A percentile compares a stretch with the other conserved stretches of the same genome.
Conservation (phyloP, 306 rosid genomes). For the Sicyos baderoa region DNA sequence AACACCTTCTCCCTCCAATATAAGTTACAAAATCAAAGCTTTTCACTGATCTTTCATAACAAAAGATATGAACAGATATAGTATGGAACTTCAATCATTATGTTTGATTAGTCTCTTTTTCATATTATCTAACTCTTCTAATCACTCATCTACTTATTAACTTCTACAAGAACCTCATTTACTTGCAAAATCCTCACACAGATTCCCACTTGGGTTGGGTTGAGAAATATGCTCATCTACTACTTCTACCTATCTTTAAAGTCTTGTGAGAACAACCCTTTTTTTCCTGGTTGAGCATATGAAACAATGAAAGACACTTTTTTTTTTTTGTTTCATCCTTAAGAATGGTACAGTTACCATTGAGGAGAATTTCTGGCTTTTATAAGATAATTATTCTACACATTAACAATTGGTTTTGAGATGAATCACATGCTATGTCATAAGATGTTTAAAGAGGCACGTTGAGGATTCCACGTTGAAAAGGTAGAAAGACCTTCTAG, state of each 20-base stretch:
- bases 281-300: not conserved
- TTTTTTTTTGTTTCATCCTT: not conserved
- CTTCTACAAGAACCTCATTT: not conserved
- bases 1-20: not conserved
- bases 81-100: not conserved
- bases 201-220: conserved; percentile 5
- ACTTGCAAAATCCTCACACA: not conserved
- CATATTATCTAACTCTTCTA: not conserved
- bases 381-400: no score
- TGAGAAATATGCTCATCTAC: not conserved
- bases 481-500: no score
- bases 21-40: not conserved
- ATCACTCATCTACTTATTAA: not conserved
- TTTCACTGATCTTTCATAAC: not conserved
- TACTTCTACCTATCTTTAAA: not conserved
- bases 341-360: not conserved
- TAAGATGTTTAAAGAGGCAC: no score
- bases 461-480: no score
- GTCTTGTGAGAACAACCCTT: not conserved
- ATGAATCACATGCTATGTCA: no score
- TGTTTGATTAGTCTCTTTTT: not conserved
- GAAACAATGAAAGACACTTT: not conserved
- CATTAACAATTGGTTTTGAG: no score
- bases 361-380: no score
- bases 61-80: not conserved